phyloP scores from a whole-genome alignment of 768 basidiomycete genomes.

The Suillus sp. region DNA sequence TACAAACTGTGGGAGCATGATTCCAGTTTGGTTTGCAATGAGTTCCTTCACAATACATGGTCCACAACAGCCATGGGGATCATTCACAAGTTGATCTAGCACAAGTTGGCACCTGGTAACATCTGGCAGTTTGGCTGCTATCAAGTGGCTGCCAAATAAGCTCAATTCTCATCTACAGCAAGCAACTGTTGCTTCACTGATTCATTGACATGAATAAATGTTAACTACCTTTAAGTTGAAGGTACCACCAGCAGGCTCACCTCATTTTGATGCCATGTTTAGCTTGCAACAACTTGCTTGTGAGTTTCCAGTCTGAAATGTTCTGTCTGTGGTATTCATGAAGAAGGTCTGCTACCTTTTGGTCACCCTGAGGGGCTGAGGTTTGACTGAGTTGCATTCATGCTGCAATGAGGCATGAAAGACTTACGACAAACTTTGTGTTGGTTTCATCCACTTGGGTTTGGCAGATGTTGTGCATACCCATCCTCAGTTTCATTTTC shows the following conservation, averaged over 20 bases:
- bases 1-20: conserved; percentile 16
- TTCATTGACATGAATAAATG: neutral
- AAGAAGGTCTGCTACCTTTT: neutral
- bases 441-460: neutral
- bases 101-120: conserved; percentile 25
- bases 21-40: conserved; percentile 22
- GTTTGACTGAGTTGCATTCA: too few species aligned
- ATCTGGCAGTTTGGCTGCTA: neutral
- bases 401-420: neutral
- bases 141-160: neutral
- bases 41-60: conserved; percentile 20
- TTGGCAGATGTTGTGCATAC: neutral
- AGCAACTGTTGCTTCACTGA: neutral
- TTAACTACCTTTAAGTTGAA: neutral
- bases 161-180: neutral
- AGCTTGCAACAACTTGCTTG: conserved; percentile 26
- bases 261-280: conserved; percentile 28
- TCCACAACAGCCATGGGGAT: conserved; percentile 24
- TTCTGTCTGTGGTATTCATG: conserved; percentile 25
- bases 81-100: conserved; percentile 26
- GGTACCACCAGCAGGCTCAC: neutral
- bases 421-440: neutral
- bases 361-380: neutral
- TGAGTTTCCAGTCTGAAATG: conserved; percentile 25
- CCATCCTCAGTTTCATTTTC: too few species aligned